Evolutionary conservation across 2,329 filamentous ascomycete genomes (phyloP).

Genomic region (Tolypocladium endophyticum): DNA sequence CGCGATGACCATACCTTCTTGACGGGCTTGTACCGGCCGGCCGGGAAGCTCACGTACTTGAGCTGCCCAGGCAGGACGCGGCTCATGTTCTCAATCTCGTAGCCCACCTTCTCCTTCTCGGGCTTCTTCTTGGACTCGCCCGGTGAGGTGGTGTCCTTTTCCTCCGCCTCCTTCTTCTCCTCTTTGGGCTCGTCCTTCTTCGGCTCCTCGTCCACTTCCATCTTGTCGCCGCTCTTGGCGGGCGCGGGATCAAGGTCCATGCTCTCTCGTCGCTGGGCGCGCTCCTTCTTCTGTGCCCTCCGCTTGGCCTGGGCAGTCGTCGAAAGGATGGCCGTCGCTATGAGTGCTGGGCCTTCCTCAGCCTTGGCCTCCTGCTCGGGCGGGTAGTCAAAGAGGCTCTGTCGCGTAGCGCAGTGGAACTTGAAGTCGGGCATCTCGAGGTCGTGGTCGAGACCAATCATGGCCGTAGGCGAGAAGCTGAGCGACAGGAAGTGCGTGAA

Average conservation of each 20-base stretch:
- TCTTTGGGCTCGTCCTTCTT: conserved; percentile 43
- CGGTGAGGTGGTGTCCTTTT: conserved; percentile 44
- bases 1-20: conserved; percentile 52
- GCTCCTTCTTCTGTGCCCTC: conserved; percentile 87
- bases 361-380: conserved; percentile 92
- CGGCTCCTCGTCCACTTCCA: conserved; percentile 71
- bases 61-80: conserved; percentile 85
- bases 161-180: conserved; percentile 51
- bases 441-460: conserved; percentile 90
- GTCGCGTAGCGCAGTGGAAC: conserved; percentile 88
- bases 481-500: conserved; percentile 95
- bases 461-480: conserved; percentile 91
- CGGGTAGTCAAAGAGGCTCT: conserved; percentile 95
- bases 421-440: conserved; percentile 90
- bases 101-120: conserved; percentile 94
- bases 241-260: conserved; percentile 87
- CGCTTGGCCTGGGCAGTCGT: conserved; percentile 96
- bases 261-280: conserved; percentile 77
- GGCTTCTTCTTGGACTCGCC: conserved; percentile 71
- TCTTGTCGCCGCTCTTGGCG: conserved; percentile 59
- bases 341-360: conserved; percentile 85
- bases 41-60: conserved; percentile 89
- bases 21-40: conserved; percentile 85
- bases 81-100: conserved; percentile 94
- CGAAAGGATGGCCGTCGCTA: conserved; percentile 90